These are phyloP conservation scores for Neostapfia colusana DNA, from an alignment of 176 grass and related monocot genomes.

Conservation along the genomic window DNA sequence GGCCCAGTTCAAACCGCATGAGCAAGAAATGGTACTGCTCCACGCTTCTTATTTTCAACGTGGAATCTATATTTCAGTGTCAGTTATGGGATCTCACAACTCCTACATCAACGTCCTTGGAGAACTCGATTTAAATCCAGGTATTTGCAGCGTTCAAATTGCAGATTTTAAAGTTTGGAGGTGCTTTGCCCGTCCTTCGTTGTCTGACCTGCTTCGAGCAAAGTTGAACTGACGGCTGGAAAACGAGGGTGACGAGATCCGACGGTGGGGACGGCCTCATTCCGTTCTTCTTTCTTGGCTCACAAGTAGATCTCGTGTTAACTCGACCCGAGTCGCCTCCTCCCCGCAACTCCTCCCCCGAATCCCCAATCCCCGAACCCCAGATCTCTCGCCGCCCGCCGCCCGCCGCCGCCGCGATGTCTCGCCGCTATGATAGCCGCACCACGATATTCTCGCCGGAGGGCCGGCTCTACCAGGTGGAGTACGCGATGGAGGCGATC, in stretches of 20 bases:
- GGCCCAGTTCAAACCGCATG: neutral
- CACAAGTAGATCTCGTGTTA: slow-evolving; percentile 44
- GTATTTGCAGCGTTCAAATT: neutral
- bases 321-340: neutral
- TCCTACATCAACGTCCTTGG: neutral
- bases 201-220: too few relatives aligned
- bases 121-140: neutral
- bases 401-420: slow-evolving; percentile 76
- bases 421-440: slow-evolving; percentile 93
- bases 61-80: too few relatives aligned
- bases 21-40: neutral
- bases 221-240: slow-evolving; percentile 14
- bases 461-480: slow-evolving; percentile 90
- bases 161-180: neutral
- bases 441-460: slow-evolving; percentile 97
- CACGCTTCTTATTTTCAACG: too few relatives aligned
- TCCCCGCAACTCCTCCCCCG: neutral
- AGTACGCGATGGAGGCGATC: slow-evolving; percentile 98
- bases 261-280: neutral
- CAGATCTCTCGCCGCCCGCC: slow-evolving; percentile 22
- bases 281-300: slow-evolving; percentile 27
- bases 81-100: neutral
- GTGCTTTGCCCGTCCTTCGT: neutral
- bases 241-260: neutral
- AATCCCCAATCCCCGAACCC: neutral